phyloP scores from a whole-genome alignment of 73 alveolate genomes.

The Symbiodinium natans region DNA sequence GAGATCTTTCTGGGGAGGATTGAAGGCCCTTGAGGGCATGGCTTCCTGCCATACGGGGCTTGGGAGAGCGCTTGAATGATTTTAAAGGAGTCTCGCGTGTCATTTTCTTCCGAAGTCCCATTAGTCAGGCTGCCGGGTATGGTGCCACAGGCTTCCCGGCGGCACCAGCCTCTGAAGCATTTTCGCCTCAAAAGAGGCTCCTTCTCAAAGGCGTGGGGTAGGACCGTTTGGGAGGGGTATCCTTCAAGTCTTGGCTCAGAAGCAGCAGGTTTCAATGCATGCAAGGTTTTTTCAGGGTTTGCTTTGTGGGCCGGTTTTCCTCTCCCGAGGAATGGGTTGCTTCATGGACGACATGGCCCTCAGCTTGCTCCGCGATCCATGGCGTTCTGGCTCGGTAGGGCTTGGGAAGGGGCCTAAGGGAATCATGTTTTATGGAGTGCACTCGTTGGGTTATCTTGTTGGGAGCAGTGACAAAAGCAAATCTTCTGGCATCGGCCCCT shows the following conservation, averaged over 20 bases:
- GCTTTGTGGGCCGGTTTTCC: no score
- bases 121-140: slow-evolving; percentile 56
- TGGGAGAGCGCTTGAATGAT: no score
- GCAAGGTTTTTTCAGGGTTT: background rate
- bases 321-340: slow-evolving; percentile 64
- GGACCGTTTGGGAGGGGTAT: no score
- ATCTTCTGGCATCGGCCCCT: background rate
- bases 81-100: no score
- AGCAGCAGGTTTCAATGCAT: background rate
- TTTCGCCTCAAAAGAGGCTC: no score
- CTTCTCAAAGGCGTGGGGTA: no score
- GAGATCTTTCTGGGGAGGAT: no score
- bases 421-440: background rate
- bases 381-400: background rate
- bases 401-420: background rate
- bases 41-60: no score
- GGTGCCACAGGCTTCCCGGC: slow-evolving; percentile 63
- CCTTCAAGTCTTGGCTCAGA: no score
- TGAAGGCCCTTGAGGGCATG: no score
- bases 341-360: slow-evolving; percentile 77
- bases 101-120: no score
- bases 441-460: background rate
- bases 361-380: slow-evolving; percentile 24
- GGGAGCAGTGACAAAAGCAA: background rate
- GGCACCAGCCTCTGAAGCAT: background rate